Conservation (phyloP, 1,284 basidiomycete genomes). For the Cryptococcus floricola region DNA sequence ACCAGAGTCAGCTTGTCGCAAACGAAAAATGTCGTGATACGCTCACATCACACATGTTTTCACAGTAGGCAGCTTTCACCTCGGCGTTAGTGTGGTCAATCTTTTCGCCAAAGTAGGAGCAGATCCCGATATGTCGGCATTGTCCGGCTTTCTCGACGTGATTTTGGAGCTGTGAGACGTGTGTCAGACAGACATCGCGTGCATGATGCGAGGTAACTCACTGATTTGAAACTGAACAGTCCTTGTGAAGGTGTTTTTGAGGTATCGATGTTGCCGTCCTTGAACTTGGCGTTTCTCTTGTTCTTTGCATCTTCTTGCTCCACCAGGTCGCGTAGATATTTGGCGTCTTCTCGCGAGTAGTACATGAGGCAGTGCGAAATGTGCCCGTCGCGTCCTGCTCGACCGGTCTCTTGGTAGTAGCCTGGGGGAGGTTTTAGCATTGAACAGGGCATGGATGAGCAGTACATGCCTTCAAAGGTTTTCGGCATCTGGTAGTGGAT, state of each 20-base stretch:
- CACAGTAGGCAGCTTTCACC: constrained; percentile 59
- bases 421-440: constrained; percentile 51
- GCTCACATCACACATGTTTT: constrained; percentile 77
- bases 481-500: constrained; percentile 65
- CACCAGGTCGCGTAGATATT: constrained; percentile 58
- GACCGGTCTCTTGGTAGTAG: constrained; percentile 84
- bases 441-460: neutral
- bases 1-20: neutral
- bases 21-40: constrained; percentile 10
- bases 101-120: constrained; percentile 75
- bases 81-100: constrained; percentile 58
- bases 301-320: constrained; percentile 38
- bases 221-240: constrained; percentile 61
- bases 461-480: constrained; percentile 66
- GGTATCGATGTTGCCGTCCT: constrained; percentile 14
- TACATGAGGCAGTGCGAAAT: constrained; percentile 76
- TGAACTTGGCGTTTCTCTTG: constrained; percentile 10
- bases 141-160: constrained; percentile 61
- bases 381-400: constrained; percentile 76
- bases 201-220: constrained; percentile 43
- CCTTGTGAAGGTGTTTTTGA: neutral
- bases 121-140: constrained; percentile 74
- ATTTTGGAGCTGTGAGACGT: constrained; percentile 41
- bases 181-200: neutral
- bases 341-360: constrained; percentile 74